Evolutionary conservation across 2,329 filamentous ascomycete genomes (phyloP).

Genomic region (Fusarium zealandicum): DNA sequence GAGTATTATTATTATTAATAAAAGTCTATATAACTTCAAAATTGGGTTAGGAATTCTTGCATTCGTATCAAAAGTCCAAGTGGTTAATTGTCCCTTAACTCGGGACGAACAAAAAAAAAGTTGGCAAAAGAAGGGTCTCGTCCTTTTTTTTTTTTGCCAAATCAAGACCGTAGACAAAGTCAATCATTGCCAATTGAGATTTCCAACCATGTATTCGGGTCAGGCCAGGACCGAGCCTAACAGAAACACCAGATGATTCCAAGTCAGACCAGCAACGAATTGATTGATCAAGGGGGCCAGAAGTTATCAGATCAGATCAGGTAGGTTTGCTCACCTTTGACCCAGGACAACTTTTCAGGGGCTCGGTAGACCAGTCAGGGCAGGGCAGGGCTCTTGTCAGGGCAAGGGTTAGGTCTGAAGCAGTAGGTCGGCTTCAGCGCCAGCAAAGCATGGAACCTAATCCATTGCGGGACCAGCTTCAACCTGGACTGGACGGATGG

Average conservation of each 20-base stretch:
- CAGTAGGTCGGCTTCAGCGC: not conserved
- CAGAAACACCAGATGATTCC: conserved; percentile 15
- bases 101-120: conserved; percentile 16
- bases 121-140: conserved; percentile 31
- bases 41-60: not conserved
- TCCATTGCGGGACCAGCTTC: conserved; percentile 8
- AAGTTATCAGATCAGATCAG: conserved; percentile 34
- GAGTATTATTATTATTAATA: not conserved
- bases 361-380: conserved; percentile 27
- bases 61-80: not conserved
- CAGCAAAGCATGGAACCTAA: not conserved
- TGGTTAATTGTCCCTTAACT: conserved; percentile 9
- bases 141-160: conserved; percentile 3
- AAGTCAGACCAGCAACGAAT: conserved; percentile 10
- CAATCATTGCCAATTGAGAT: conserved; percentile 33
- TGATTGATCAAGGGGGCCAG: conserved; percentile 14
- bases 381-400: conserved; percentile 33
- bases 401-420: conserved; percentile 24
- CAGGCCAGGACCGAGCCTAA: conserved; percentile 6
- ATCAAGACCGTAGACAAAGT: conserved; percentile 1
- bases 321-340: conserved; percentile 25
- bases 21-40: not conserved
- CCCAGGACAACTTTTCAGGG: not conserved
- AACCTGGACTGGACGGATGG: not conserved
- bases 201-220: conserved; percentile 7